Evolutionary conservation across 163 green algal genomes (phyloP).

Genomic region (Volvox carteri): DNA sequence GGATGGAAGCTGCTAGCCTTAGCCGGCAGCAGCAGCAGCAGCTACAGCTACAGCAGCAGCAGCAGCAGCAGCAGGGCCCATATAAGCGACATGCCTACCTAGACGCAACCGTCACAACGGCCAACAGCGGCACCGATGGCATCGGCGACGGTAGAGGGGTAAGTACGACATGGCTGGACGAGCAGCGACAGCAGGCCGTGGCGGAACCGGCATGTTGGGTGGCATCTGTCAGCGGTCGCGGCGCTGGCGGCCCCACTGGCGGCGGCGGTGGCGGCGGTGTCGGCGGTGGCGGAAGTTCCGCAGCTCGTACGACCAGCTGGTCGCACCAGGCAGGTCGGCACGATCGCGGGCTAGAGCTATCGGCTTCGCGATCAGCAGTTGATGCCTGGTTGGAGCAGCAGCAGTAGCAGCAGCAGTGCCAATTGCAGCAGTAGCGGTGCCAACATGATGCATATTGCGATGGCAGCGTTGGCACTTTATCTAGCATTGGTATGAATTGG

Average conservation of each 20-base stretch:
- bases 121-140: no score
- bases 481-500: background rate
- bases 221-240: background rate
- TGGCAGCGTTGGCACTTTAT: background rate
- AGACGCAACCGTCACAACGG: background rate
- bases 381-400: conserved; percentile 4
- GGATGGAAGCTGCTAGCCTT: no score
- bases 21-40: background rate
- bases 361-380: background rate
- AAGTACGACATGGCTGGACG: background rate
- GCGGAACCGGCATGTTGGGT: background rate
- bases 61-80: background rate
- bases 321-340: background rate
- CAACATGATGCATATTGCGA: background rate
- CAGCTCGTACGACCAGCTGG: background rate
- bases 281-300: background rate
- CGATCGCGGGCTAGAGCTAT: background rate
- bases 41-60: background rate
- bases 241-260: no score
- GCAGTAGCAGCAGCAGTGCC: background rate
- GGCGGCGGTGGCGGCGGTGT: background rate
- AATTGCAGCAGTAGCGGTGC: background rate
- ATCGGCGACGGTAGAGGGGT: background rate
- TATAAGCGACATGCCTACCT: background rate
- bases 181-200: background rate